Base-by-base conservation (phyloP, 768 basidiomycete genomes). In the Cytidiella melzeri region DNA sequence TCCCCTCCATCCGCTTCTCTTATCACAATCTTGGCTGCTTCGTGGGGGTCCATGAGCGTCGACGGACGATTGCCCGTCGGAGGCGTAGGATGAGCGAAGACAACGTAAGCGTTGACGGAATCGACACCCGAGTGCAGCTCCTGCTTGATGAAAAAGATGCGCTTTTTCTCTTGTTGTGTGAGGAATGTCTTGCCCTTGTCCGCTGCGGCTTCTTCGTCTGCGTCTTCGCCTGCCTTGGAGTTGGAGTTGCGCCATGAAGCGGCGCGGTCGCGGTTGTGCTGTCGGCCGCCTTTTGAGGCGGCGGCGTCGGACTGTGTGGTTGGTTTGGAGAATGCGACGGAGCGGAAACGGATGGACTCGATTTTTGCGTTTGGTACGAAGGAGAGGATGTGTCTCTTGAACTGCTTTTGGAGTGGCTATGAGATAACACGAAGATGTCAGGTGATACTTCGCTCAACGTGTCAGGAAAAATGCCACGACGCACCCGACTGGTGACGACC, bases 281-380 rank as follows among this genome's bases (percentile, higher is more conserved):
- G 67, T 30, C 74, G 72, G 21, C 64, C 55, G 21, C 68, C 58
- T 41, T 71, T 67, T 45, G 40, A 27, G 39, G 52, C 42, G 23
- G 66, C 67, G 20, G 75, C 68, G 40, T 67, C 63, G 15, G 83
- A 71, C 54, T 80, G 75, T 10, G 84, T 65, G 1, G 91, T 91
- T 9, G 95, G 90, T 0, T 75, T 75, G 54, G 88, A 82, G 72
- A 97, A 97, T 1, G 93, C 84, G 43, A 96, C 77, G 13, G 93
- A 96, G 45, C 95, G 90, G 73, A 95, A 96, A 38, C 95, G 90
- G 21, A 82, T 77, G 4, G 92, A 93, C 61, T 98, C 95, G 55
- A 96, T 84, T 70, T 87, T 91, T 45, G 89, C 81, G 0, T 73
- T 67, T 3, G 88, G 83, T 12, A 89, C 73, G 53, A 79, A 75